Evolutionary conservation across 139 green algal genomes (phyloP).

Genomic region (Volvox reticuliferus): DNA sequence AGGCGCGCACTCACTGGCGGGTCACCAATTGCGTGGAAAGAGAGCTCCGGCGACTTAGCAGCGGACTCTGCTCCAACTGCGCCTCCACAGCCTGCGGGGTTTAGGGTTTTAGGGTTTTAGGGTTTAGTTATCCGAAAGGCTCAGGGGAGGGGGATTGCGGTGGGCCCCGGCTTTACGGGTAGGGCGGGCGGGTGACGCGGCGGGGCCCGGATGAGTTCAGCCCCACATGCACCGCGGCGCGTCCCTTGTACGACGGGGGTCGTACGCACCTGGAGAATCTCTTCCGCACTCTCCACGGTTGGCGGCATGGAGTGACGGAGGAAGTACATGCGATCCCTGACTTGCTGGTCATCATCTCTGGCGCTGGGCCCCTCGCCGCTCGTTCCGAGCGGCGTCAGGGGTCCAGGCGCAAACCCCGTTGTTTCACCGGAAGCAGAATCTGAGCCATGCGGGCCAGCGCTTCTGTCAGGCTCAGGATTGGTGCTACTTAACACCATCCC

Average conservation of each 20-base stretch:
- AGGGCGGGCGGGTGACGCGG: no score
- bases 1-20: not conserved
- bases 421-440: no score
- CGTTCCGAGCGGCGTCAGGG: not conserved
- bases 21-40: not conserved
- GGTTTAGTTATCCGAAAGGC: no score
- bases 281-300: constrained; percentile 34
- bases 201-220: no score
- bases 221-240: no score
- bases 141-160: no score
- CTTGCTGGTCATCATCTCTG: not conserved
- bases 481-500: not conserved
- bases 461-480: not conserved
- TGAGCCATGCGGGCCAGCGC: not conserved
- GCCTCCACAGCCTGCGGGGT: constrained; percentile 23
- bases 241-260: no score
- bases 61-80: constrained; percentile 35
- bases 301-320: not conserved
- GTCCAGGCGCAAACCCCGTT: not conserved
- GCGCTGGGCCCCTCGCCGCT: not conserved
- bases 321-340: not conserved
- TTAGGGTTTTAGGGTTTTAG: not conserved
- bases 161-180: no score
- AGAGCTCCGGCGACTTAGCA: constrained; percentile 29
- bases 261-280: constrained; percentile 23